phyloP scores from a whole-genome alignment of 1,284 basidiomycete species.

The Mrakiaceae sp. region DNA sequence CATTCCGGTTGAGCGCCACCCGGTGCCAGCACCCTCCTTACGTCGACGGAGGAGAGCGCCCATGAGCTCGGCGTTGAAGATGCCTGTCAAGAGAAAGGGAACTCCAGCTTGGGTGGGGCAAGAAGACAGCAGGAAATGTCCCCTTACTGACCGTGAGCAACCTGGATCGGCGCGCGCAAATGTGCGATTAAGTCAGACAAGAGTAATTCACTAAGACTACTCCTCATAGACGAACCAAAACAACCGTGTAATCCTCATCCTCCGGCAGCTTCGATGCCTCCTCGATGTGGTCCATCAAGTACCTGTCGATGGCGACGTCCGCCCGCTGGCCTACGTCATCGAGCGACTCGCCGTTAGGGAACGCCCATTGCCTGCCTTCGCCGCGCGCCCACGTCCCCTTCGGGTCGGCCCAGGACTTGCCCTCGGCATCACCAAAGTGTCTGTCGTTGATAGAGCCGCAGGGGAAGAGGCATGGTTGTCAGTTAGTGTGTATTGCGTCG shows the following conservation, averaged over 20 bases:
- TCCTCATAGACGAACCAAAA: too few species aligned
- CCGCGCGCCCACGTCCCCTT: constrained; percentile 15
- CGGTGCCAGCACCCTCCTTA: neutral
- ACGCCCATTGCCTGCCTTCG: constrained; percentile 17
- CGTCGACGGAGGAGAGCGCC: constrained; percentile 30
- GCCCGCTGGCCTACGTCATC: constrained; percentile 32
- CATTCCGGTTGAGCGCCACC: neutral
- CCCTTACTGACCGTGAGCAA: too few species aligned
- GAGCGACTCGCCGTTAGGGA: constrained; percentile 32
- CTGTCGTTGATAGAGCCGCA: neutral
- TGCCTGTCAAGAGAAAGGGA: too few species aligned
- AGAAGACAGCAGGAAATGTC: too few species aligned
- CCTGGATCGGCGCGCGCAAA: too few species aligned
- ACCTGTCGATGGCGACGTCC: constrained; percentile 15
- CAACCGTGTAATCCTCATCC: too few species aligned
- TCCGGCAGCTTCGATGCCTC: too few species aligned
- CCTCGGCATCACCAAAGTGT: constrained; percentile 32
- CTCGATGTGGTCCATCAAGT: too few species aligned
- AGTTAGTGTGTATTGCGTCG: neutral
- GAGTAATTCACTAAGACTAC: too few species aligned
- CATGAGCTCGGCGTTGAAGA: constrained; percentile 25
- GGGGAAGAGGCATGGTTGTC: neutral
- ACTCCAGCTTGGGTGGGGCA: too few species aligned
- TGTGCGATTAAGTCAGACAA: too few species aligned
- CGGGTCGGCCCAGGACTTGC: constrained; percentile 28